Conservation (phyloP, 1,284 basidiomycete species). For the Cutaneotrichosporon curvatum region DNA sequence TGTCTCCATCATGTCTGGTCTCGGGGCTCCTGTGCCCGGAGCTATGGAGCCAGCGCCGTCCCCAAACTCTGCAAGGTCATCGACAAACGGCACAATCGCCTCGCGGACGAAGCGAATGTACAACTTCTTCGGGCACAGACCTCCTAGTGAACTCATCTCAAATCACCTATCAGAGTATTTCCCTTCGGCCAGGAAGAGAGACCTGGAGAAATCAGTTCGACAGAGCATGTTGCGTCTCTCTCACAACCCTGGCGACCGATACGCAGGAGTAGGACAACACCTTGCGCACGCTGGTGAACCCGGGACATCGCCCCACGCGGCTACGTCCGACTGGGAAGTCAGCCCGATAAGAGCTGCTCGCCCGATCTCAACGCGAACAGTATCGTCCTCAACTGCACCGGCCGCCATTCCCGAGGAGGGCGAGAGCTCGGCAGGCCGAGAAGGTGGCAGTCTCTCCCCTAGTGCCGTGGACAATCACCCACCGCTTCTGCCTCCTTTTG, state of each 20-base stretch:
- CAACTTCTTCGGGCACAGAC: constrained; percentile 97
- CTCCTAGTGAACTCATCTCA: constrained; percentile 93
- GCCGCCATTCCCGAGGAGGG: constrained; percentile 39
- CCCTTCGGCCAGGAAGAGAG: constrained; percentile 84
- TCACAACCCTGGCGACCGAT: constrained; percentile 19
- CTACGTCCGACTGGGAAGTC: constrained; percentile 3
- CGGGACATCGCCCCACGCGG: neutral
- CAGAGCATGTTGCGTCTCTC: constrained; percentile 65
- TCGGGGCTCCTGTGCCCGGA: constrained; percentile 61
- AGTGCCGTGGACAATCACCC: constrained; percentile 18
- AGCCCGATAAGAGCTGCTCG: constrained; percentile 21
- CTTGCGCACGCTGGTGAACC: too few species aligned
- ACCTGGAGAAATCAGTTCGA: constrained; percentile 68
- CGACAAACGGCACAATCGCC: constrained; percentile 35
- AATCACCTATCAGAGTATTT: constrained; percentile 95
- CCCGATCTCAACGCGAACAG: constrained; percentile 19
- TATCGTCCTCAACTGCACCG: constrained; percentile 17
- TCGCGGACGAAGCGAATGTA: constrained; percentile 55
- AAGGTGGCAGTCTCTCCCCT: too few species aligned
- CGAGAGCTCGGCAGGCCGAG: constrained; percentile 5
- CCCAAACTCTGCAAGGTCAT: constrained; percentile 31
- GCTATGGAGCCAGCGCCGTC: constrained; percentile 56
- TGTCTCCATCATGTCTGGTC: constrained; percentile 85
- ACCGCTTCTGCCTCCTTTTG: constrained; percentile 71
- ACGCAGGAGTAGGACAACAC: too few species aligned